Conservation (phyloP, 1,139 yeast species). For the Sugiyamaella sp. region DNA sequence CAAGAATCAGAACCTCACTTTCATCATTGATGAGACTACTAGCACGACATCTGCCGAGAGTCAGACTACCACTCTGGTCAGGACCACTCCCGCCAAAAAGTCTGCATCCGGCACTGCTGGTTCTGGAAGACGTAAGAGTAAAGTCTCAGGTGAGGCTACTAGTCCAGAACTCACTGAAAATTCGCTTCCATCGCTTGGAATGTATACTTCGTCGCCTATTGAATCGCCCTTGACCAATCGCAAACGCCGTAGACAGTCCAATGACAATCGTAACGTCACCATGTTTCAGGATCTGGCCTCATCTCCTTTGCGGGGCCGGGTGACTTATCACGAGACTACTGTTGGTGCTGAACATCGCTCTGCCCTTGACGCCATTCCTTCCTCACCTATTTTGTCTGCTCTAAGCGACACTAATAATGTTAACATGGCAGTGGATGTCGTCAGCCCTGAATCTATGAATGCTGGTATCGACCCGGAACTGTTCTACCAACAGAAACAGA, state of each 20-base stretch:
- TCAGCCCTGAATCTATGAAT: constrained; percentile 1
- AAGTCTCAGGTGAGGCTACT: not conserved
- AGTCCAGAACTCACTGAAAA: not conserved
- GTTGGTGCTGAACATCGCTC: not conserved
- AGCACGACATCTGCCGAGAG: constrained; percentile 17
- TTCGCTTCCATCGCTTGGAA: constrained; percentile 25
- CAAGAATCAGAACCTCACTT: constrained; percentile 12
- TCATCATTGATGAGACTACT: constrained; percentile 17
- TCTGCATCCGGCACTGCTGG: not conserved
- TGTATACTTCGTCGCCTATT: constrained; percentile 29
- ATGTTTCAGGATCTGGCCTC: constrained; percentile 21
- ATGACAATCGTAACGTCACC: constrained; percentile 5
- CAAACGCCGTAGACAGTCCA: constrained; percentile 6
- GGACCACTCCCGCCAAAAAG: constrained; percentile 13
- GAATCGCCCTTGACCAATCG: constrained; percentile 27
- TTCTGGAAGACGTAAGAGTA: not conserved
- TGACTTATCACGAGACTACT: constrained; percentile 8
- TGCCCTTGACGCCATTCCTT: constrained; percentile 5
- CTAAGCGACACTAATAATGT: not conserved
- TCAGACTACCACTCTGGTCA: constrained; percentile 13
- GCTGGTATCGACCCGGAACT: not conserved
- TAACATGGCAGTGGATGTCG: not conserved
- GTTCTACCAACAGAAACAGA: constrained; percentile 1
- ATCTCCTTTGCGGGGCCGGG: constrained; percentile 19
- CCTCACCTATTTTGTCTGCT: constrained; percentile 17